Base-by-base conservation (phyloP, 192 early-diverging fungal genomes). In the Backusella mclennaniae region DNA sequence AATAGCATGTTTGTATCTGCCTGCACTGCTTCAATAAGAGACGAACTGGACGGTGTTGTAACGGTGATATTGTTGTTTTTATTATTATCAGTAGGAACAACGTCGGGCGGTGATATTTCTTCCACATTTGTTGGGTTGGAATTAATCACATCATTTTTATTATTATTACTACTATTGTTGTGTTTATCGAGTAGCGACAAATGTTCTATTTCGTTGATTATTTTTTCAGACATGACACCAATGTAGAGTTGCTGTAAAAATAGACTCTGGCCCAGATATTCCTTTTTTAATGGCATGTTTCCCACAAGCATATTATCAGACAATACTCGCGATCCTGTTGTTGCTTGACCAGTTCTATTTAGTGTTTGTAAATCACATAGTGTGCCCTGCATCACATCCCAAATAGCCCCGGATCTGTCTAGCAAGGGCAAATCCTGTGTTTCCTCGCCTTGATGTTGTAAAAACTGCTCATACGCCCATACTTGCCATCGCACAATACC, bases 401-500 rank as follows among this genome's bases (percentile, higher is more conserved):
- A 82, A 6, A 71, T 59, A 2, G 76, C 73, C 23, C 39, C 66
- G 3, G 42, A 72, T 52, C 63, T 44, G 41, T 63, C 59, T n/a
- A 66, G 19, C 19, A 8, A 29, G 6, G 63, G 19, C 7, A 66
- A 17, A 4, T 46, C 59, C 31, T 42, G 29, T 17, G 38, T 6
- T 44, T 69, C 56, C 9, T 59, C 14, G 26, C 56, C 23, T 31
- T 39, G 46, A 26, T 67, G 35, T 36, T 59, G 46, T 19, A 82
- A 14, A 35, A 78, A 82, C 6, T 78, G 73, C 35, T 82, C 80
- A 42, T 82, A 75, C 2, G 80, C 73, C 41, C 69, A 68, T 6
- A 76, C 76, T 71, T 82, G 80, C 80, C 80, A 82, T 5, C 70
- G 41, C n/a, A 78, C 73, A 46, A 82, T 29, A 0, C 80, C 80